phyloP scores from a whole-genome alignment of 768 basidiomycete species.

The Lepiota venenata region DNA sequence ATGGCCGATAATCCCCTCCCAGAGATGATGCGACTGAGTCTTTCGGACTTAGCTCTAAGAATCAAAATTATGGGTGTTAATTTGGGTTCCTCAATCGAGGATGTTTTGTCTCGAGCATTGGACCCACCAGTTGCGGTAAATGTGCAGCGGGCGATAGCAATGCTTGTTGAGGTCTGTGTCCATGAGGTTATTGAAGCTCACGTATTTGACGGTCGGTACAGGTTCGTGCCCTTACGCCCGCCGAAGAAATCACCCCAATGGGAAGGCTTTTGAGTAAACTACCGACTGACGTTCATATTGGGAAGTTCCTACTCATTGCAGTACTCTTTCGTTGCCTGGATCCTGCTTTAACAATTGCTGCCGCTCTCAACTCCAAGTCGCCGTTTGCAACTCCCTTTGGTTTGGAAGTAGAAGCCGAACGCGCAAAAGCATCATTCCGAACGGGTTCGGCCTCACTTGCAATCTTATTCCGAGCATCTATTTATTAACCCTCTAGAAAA shows the following conservation, averaged over 20 bases:
- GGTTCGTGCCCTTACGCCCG: conserved; percentile 82
- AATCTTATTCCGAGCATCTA: not conserved
- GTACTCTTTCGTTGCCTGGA: conserved; percentile 88
- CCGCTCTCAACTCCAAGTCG: conserved; percentile 87
- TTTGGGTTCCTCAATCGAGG: conserved; percentile 82
- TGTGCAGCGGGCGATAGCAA: conserved; percentile 84
- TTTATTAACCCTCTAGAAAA: conserved; percentile 53
- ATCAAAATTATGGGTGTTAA: conserved; percentile 94
- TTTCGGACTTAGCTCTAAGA: conserved; percentile 87
- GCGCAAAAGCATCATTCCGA: conserved; percentile 78
- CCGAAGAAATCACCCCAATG: conserved; percentile 94
- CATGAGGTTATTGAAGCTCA: not conserved
- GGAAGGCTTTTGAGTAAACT: conserved; percentile 86
- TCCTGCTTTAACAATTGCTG: conserved; percentile 95
- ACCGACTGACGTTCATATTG: conserved; percentile 94
- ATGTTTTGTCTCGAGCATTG: conserved; percentile 81
- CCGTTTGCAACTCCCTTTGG: conserved; percentile 92
- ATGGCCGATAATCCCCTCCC: conserved; percentile 89
- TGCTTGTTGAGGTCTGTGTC: conserved; percentile 76
- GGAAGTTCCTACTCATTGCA: conserved; percentile 87
- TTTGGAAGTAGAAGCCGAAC: conserved; percentile 80
- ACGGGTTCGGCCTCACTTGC: conserved; percentile 44
- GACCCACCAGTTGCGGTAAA: conserved; percentile 88
- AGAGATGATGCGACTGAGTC: conserved; percentile 91
- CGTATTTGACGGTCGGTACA: conserved; percentile 22